These are phyloP conservation scores for Phialophora tarda DNA, from an alignment of 2,329 filamentous ascomycete genomes.

Conservation along the genomic window DNA sequence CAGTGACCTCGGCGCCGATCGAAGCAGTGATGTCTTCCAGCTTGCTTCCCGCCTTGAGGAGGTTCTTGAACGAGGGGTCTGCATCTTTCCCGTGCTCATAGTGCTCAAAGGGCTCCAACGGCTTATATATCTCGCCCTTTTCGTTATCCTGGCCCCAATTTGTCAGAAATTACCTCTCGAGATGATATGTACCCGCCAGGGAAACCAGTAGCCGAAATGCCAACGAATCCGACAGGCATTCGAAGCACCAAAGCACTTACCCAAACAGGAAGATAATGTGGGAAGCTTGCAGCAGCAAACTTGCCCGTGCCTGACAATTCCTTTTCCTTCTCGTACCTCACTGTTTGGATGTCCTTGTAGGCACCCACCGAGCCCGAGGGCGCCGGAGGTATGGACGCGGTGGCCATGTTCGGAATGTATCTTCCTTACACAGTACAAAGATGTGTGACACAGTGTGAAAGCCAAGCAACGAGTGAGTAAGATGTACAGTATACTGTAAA, in stretches of 20 bases:
- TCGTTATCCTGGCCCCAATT: background rate
- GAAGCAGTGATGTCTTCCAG: constrained; percentile 44
- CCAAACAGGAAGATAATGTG: constrained; percentile 76
- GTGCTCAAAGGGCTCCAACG: constrained; percentile 72
- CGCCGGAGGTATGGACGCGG: constrained; percentile 9
- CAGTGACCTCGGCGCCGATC: constrained; percentile 46
- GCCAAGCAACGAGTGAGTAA: background rate
- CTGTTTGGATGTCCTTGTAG: constrained; percentile 38
- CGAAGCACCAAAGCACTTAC: constrained; percentile 43
- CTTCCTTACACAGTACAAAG: constrained; percentile 4
- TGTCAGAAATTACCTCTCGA: constrained; percentile 8
- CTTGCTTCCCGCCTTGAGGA: constrained; percentile 56
- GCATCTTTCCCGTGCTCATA: constrained; percentile 78
- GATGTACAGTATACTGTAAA: background rate
- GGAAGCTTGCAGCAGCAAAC: constrained; percentile 66
- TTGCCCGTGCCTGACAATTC: constrained; percentile 61
- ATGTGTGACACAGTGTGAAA: background rate
- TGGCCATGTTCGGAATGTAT: constrained; percentile 16
- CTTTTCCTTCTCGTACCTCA: constrained; percentile 50
- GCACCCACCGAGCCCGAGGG: constrained; percentile 24
- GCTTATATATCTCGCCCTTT: constrained; percentile 57
- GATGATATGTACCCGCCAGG: background rate
- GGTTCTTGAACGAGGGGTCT: constrained; percentile 70
- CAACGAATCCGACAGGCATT: background rate
- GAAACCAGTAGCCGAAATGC: background rate